Conservation (phyloP, 169 alveolate genomes). For the Babesia gibsoni region DNA sequence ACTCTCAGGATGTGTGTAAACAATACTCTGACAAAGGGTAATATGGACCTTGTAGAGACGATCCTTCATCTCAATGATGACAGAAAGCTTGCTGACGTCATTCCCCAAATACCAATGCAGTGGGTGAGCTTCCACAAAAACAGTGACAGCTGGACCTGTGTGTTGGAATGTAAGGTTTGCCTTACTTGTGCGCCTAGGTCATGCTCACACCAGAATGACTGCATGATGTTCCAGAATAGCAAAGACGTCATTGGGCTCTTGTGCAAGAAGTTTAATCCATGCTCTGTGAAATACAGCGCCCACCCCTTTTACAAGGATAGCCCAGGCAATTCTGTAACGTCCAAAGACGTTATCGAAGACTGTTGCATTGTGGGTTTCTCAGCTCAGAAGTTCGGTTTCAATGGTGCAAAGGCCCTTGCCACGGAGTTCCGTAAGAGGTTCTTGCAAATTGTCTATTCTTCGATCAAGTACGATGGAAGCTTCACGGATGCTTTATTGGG, state of each 20-base stretch:
- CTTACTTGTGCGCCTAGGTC: slow-evolving; percentile 40
- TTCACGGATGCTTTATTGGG: slow-evolving; percentile 28
- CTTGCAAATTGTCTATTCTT: slow-evolving; percentile 7
- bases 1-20: slow-evolving; percentile 17
- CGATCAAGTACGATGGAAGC: slow-evolving; percentile 36
- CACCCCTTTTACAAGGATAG: slow-evolving; percentile 33
- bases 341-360: neutral
- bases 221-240: slow-evolving; percentile 36
- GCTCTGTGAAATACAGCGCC: slow-evolving; percentile 19
- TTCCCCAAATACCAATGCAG: slow-evolving; percentile 43
- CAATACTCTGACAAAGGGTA: neutral
- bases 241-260: slow-evolving; percentile 37
- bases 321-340: neutral
- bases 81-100: slow-evolving; percentile 23
- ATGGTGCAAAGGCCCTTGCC: slow-evolving; percentile 60
- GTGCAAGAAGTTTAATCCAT: slow-evolving; percentile 49
- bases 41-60: slow-evolving; percentile 25
- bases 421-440: slow-evolving; percentile 38
- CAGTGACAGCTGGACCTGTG: slow-evolving; percentile 60
- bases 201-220: slow-evolving; percentile 15
- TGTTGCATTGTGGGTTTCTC: slow-evolving; percentile 43
- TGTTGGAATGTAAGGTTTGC: slow-evolving; percentile 47
- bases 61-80: slow-evolving; percentile 9
- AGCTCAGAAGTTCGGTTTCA: slow-evolving; percentile 45
- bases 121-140: slow-evolving; percentile 33